These are phyloP conservation scores for Jamesozyma jinghongensis DNA, from an alignment of 805 yeast species.

Conservation along the genomic window DNA sequence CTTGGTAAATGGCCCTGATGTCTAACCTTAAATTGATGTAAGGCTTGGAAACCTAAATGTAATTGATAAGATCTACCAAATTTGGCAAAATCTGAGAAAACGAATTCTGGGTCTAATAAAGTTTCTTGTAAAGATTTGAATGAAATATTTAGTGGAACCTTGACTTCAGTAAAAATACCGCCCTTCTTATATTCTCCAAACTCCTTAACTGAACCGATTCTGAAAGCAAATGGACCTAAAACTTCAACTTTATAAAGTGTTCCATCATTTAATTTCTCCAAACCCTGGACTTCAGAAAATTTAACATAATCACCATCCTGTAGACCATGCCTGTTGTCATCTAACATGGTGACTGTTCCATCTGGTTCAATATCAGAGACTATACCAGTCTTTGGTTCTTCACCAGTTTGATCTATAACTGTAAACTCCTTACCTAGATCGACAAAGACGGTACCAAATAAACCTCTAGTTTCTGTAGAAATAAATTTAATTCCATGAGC, in stretches of 20 bases:
- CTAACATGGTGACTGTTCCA: conserved; percentile 91
- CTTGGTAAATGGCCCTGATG: conserved; percentile 64
- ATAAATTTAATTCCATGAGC: conserved; percentile 66
- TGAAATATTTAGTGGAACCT: conserved; percentile 57
- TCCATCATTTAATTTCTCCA: conserved; percentile 66
- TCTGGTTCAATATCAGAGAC: conserved; percentile 79
- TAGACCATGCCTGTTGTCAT: conserved; percentile 85
- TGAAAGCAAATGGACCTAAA: conserved; percentile 90
- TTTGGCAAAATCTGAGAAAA: conserved; percentile 85
- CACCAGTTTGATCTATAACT: conserved; percentile 81
- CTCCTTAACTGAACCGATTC: conserved; percentile 45
- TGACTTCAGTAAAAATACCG: conserved; percentile 88
- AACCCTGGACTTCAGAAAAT: conserved; percentile 78
- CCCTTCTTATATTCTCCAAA: conserved; percentile 68
- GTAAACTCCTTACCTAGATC: conserved; percentile 81
- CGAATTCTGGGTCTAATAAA: conserved; percentile 65
- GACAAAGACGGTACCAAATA: conserved; percentile 80
- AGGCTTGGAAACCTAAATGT: conserved; percentile 87
- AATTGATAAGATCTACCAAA: conserved; percentile 85
- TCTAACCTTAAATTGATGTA: conserved; percentile 59
- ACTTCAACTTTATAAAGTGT: conserved; percentile 68
- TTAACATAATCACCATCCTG: conserved; percentile 88
- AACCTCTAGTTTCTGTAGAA: conserved; percentile 73
- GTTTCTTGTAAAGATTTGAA: conserved; percentile 62
- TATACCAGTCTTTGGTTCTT: conserved; percentile 80